Base-by-base conservation (phyloP, 768 basidiomycete genomes). In the Termitomyces sp. region DNA sequence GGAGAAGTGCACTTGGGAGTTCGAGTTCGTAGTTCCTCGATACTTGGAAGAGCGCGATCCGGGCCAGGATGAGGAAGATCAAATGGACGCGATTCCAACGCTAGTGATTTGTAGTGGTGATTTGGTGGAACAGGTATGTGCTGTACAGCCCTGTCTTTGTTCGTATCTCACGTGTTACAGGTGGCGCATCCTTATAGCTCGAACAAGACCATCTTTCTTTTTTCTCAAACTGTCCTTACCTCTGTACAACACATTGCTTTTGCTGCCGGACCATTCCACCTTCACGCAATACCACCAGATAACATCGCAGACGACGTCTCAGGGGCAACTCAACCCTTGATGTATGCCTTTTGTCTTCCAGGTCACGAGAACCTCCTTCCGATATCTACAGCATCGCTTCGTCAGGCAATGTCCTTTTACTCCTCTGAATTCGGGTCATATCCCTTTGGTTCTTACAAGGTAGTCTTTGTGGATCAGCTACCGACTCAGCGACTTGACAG, bases 1-100 rank as follows among this genome's bases (percentile, higher is more conserved):
- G 91, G 95, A 97, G 71, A 88, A 92, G 64, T 97, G 91, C 63
- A 95, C 96, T 7, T 99, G 97, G 97, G 97, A 99, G 66, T 89
- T 98, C 56, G 93, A 98, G 70, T 92, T 97, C 69, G 84, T 97
- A 50, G 95, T 97, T 34, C 94, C 95, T 49, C 79, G 87, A 61
- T 87, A 84, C 65, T 73, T 91, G 14, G 87, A 92, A 67, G 89
- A 89, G 59, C 76, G 73, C 11, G 78, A 80, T 35, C 32, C 59
- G 58, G 68, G 49, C 52, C 73, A 67, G 37, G 73, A 78, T 54
- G 76, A 81, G 10, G 78, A 78, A 23, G 80, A 79, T 35, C 87
- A 86, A 49, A 71, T 70, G 9, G 86, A 83, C 50, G 79, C 84
- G 25, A 81, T 74, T 61, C 93, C 91, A 2, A 91, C 95, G 0